Percentiles rank a stretch among this genome's conserved stretches.
These are phyloP conservation scores for Botrytis pseudocinerea DNA, from an alignment of 2,329 filamentous ascomycete genomes.

Conservation along the genomic window DNA sequence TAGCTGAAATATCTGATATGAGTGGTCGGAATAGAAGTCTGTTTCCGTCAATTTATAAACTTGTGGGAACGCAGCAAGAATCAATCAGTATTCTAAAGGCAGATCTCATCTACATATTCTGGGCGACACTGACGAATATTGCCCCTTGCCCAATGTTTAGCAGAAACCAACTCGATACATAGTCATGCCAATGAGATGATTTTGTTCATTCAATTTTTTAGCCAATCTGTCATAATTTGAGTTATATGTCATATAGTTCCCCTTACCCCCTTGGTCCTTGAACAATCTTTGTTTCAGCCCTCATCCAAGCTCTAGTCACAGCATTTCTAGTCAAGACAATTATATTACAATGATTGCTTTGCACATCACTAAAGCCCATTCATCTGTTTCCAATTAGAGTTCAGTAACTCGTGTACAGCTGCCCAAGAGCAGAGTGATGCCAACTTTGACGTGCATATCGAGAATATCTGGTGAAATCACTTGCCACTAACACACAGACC, in stretches of 20 bases:
- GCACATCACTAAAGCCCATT: not conserved
- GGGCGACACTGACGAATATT: not conserved
- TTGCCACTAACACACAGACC: not conserved
- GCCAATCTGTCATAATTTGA: not conserved
- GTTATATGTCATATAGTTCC: not conserved
- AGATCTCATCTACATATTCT: not conserved
- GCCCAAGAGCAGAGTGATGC: not conserved
- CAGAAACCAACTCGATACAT: not conserved
- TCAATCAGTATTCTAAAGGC: not conserved
- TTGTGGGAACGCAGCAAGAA: not conserved
- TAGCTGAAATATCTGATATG: not conserved
- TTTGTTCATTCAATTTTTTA: not conserved
- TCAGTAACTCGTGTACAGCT: not conserved
- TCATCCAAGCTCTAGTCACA: not conserved
- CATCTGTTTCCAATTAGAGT: not conserved
- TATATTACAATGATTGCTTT: not conserved
- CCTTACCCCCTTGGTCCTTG: not conserved
- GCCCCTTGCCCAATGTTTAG: not conserved
- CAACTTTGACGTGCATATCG: not conserved
- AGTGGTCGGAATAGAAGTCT: not conserved
- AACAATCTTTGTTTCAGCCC: slow-evolving; percentile 4
- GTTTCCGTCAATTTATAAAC: not conserved
- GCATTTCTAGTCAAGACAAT: not conserved
- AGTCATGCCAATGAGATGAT: not conserved
- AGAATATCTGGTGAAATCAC: not conserved